Percentiles rank a stretch among this genome's conserved stretches.
These are phyloP conservation scores for Cicer bijugum DNA, from an alignment of 306 rosid genomes.

Conservation along the genomic window DNA sequence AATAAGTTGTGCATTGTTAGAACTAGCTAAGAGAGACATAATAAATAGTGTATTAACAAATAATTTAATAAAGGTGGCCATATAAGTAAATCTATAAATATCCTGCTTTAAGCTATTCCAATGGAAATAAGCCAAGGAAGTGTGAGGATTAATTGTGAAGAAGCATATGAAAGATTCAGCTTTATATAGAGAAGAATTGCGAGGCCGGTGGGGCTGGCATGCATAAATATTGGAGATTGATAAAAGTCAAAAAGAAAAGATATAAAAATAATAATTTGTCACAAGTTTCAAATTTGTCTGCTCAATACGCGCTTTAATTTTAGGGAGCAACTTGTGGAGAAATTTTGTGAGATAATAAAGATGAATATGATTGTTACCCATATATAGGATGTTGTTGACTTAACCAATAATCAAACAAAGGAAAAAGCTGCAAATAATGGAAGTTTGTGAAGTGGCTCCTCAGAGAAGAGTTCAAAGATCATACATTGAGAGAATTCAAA, in stretches of 20 bases:
- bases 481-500: too few relatives aligned
- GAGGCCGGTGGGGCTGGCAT: neutral
- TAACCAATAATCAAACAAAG: neutral
- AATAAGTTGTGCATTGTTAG: slow-evolving; percentile 64
- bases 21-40: slow-evolving; percentile 47
- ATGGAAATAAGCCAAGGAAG: neutral
- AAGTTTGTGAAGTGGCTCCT: neutral
- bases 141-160: slow-evolving; percentile 25
- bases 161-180: slow-evolving; percentile 22
- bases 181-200: slow-evolving; percentile 1
- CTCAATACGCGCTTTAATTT: slow-evolving; percentile 28
- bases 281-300: slow-evolving; percentile 16
- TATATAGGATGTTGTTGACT: slow-evolving; percentile 36
- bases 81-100: neutral
- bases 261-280: neutral
- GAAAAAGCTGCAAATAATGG: neutral
- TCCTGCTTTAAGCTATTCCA: neutral
- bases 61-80: slow-evolving; percentile 42
- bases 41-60: slow-evolving; percentile 33
- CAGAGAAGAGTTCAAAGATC: too few relatives aligned
- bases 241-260: neutral
- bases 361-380: neutral
- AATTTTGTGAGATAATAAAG: neutral
- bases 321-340: neutral
- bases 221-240: neutral